phyloP scores from a whole-genome alignment of 306 rosid species.

The Cicer arietinum region DNA sequence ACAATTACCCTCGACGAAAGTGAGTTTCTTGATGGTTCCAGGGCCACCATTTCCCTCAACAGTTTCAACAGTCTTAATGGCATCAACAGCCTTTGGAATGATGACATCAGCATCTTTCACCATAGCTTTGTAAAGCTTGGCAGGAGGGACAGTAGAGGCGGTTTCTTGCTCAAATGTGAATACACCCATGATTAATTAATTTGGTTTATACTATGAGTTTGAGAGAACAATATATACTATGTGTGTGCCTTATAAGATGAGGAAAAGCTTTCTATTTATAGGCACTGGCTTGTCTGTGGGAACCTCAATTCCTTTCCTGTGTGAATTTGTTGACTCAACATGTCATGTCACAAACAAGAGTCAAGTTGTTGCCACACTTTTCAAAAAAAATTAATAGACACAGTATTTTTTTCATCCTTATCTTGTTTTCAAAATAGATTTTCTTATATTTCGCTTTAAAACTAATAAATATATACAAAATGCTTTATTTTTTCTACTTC shows the following conservation, averaged over 20 bases:
- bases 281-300: background rate
- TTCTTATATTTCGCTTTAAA: too few species aligned
- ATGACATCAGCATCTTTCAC: slow-evolving; percentile 43
- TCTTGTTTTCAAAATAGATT: too few species aligned
- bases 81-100: slow-evolving; percentile 45
- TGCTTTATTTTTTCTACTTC: too few species aligned
- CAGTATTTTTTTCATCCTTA: too few species aligned
- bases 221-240: background rate
- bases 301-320: background rate
- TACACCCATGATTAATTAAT: slow-evolving; percentile 55
- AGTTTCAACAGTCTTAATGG: slow-evolving; percentile 39
- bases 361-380: too few species aligned
- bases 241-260: background rate
- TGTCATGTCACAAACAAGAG: too few species aligned
- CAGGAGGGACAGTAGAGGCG: slow-evolving; percentile 46
- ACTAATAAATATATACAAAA: too few species aligned
- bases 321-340: background rate
- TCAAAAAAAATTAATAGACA: too few species aligned
- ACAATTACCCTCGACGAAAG: slow-evolving; percentile 37
- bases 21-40: slow-evolving; percentile 54
- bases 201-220: background rate
- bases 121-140: slow-evolving; percentile 54
- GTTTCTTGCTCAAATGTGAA: slow-evolving; percentile 48
- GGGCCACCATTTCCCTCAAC: slow-evolving; percentile 54
- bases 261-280: background rate